Conservation (phyloP, 441 rosid species). For the Gossypium trilobum region DNA sequence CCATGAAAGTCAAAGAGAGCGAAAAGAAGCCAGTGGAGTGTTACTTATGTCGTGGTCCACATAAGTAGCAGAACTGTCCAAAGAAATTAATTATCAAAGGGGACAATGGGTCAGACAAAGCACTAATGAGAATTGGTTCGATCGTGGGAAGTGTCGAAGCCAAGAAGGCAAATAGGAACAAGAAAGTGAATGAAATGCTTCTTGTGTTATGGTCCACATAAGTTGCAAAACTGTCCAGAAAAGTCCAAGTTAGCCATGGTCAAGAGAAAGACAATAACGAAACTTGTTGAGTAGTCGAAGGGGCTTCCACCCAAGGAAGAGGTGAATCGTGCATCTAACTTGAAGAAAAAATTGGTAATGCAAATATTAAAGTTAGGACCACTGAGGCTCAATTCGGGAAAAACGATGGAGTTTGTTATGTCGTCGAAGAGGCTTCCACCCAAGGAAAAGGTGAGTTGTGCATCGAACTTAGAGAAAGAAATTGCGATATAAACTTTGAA, state of each 20-base stretch:
- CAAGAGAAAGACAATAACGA: neutral
- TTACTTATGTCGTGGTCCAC: neutral
- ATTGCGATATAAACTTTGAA: neutral
- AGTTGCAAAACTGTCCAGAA: neutral
- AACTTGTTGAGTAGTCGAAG: neutral
- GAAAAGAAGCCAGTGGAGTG: neutral
- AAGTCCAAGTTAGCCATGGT: neutral
- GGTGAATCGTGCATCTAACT: neutral
- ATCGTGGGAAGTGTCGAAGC: neutral
- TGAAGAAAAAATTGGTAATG: neutral
- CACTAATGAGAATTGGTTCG: neutral
- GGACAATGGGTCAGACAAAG: neutral
- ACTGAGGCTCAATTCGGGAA: neutral
- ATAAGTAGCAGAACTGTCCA: neutral
- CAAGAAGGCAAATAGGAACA: neutral
- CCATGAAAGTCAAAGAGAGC: neutral
- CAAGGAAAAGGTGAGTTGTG: neutral
- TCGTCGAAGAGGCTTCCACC: neutral
- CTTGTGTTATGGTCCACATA: neutral
- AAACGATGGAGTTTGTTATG: neutral
- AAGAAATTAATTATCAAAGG: neutral
- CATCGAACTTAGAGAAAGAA: neutral
- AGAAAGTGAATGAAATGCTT: neutral
- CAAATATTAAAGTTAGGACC: neutral
- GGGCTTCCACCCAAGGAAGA: neutral